Base-by-base conservation (phyloP, 1,139 yeast species). In the Yamadazyma triangularis region DNA sequence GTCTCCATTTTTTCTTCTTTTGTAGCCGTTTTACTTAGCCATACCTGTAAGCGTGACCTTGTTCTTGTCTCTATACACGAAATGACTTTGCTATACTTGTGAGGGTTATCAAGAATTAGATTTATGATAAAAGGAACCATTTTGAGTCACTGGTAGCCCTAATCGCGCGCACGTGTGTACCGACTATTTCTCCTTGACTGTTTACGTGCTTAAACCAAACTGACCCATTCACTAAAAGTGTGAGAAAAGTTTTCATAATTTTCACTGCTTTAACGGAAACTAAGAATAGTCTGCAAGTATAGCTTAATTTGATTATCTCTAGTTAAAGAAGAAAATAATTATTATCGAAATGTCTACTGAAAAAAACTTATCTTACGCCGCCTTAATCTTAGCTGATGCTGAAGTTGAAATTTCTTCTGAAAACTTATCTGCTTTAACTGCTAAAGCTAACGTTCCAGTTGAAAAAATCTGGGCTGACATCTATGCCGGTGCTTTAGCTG, bases 321-420 rank as follows among this genome's bases (percentile, higher is more conserved):
- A 63, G 69, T 62, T 57, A 43, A 31, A 28, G 27, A 24, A 25
- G 27, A 18, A 24, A 49, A 66, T n/a, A n/a, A n/a, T n/a, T n/a
- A n/a, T n/a, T n/a, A n/a, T n/a, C n/a, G n/a, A 49, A 61, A 80
- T 80, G 87, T 81, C 91, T 62, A 70, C 77, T 61, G 89, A 83
- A 79, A 68, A 87, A 56, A 82, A 88, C 62, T 75, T 83, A 61
- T 79, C 91, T 48, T 83, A 82, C 82, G 91, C 93, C 60, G 87
- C 91, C 58, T 74, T 83, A 63, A 82, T 83, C 73, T 79, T 83
- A 65, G 86, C 91, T 50, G 93, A 83, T 60, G 73, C 91, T 56
- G 91, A 81, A 48, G 66, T 82, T 55, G 89, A 81, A 66, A 77
- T 82, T 72, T 69, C 83, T 45, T 53, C 88, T 51, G 88, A 80